Evolutionary conservation across 139 green algal species (phyloP).

Genomic region (Mesotaenium endlicherianum): DNA sequence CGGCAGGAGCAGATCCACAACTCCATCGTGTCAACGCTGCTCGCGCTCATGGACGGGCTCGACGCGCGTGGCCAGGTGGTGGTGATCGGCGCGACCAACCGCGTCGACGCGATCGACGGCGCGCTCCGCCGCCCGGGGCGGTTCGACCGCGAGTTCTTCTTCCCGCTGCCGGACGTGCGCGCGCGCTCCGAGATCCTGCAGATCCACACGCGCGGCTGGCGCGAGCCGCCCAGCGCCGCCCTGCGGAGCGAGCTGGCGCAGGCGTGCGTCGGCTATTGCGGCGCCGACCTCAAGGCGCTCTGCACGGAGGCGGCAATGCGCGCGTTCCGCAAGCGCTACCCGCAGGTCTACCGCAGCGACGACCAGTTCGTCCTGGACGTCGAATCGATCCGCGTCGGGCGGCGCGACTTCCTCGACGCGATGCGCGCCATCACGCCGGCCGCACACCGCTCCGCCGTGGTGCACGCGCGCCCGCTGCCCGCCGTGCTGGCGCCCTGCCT

Average conservation of each 20-base stretch:
- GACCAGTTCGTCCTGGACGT: conserved; percentile 68
- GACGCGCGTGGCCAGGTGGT: conserved; percentile 78
- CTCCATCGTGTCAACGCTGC: conserved; percentile 90
- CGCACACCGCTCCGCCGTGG: conserved; percentile 66
- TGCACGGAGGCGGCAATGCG: conserved; percentile 87
- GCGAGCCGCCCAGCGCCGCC: conserved; percentile 55
- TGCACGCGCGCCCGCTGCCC: conserved; percentile 65
- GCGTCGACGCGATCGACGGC: conserved; percentile 73
- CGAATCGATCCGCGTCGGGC: conserved; percentile 58
- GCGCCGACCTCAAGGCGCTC: conserved; percentile 91
- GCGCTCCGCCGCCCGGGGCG: conserved; percentile 69
- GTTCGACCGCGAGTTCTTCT: conserved; percentile 79
- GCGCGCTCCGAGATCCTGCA: conserved; percentile 78
- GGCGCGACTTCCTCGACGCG: conserved; percentile 78
- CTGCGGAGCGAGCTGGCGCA: conserved; percentile 68
- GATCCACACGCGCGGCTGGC: conserved; percentile 88
- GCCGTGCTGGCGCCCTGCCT: conserved; percentile 17
- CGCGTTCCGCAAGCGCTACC: conserved; percentile 82
- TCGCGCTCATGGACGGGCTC: conserved; percentile 95
- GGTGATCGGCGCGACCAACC: conserved; percentile 75
- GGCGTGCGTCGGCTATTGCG: conserved; percentile 81
- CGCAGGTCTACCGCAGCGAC: conserved; percentile 53
- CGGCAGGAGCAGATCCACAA: conserved; percentile 97
- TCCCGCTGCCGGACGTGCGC: conserved; percentile 65
- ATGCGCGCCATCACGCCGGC: conserved; percentile 74